Conservation (phyloP, 768 basidiomycete species). For the Psilocybe subaeruginosa region DNA sequence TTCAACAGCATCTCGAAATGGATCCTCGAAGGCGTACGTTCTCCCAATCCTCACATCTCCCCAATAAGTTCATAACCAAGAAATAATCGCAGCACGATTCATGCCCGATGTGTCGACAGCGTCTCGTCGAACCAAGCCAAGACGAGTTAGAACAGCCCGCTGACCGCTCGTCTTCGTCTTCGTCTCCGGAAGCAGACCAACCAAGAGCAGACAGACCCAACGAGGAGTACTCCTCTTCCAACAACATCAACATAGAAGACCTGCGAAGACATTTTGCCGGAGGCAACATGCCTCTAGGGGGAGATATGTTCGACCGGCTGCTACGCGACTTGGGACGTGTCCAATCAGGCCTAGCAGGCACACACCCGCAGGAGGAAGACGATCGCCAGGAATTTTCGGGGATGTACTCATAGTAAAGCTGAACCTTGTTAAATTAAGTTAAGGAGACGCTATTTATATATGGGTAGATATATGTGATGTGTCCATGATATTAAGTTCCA, state of each 20-base stretch:
- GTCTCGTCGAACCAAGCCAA: constrained; percentile 34
- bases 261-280: neutral
- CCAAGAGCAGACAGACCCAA: no score
- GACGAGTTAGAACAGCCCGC: constrained; percentile 1
- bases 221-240: no score
- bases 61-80: no score
- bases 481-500: neutral
- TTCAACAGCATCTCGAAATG: constrained; percentile 60
- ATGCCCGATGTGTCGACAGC: constrained; percentile 66
- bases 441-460: neutral
- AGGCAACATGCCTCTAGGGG: neutral
- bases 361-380: neutral
- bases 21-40: constrained; percentile 59
- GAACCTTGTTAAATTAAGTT: no score
- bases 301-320: no score
- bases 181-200: no score
- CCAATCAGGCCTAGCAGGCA: no score
- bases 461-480: neutral
- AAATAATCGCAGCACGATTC: constrained; percentile 50
- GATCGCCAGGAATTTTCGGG: constrained; percentile 40
- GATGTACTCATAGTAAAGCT: constrained; percentile 57
- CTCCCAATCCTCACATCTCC: neutral
- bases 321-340: no score
- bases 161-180: neutral
- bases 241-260: neutral